Evolutionary conservation across 805 yeast genomes (phyloP), one percentile per base, ranked within the genome.

Genomic region (Huiozyma naganishii): DNA sequence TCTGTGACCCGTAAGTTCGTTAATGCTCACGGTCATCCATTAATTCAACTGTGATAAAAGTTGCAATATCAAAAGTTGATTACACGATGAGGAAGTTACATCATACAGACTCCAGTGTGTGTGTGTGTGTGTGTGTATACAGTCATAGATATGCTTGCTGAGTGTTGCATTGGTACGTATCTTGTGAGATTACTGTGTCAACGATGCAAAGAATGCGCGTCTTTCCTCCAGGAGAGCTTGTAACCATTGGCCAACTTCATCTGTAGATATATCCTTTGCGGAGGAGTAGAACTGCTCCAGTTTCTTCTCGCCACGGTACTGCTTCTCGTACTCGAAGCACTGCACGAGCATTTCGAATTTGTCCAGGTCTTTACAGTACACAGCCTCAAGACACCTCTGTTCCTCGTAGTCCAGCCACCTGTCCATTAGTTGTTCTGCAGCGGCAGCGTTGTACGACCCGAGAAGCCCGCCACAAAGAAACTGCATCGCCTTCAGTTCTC

Each of bases 371-470:
- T 89, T 92, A 48, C 89, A 95, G 52, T 84, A 85, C 43, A 79
- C 69, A 8, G 97, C 95, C 62, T 90, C 97, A 27, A 75, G 61
- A 37, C 81, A 76, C 51, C 87, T 71, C 53, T 85, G 83, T 56
- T 82, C 79, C 66, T 90, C 98, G 64, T 90, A 90, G 61, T 89
- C 96, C 46, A 79, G 66, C 95, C 97, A 90, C 48, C 79, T 72
- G 34, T 78, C 79, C 45, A 71, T 58, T 42, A 90, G 70, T 52
- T 83, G 88, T 30, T 66, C 52, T 11, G 92, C 80, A 29, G 82
- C 85, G 12, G 48, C 54, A 8, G 65, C 63, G 59, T 85, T 84
- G 57, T 83, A 82, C 17, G 81, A 80, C 45, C 67, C 61, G 27
- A 88, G 72, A 32, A 87, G 59, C 10, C 57, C 59, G 1, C 71